These are phyloP conservation scores for Aureobasidium vineae DNA, from an alignment of 2,329 filamentous ascomycete species.

Conservation along the genomic window DNA sequence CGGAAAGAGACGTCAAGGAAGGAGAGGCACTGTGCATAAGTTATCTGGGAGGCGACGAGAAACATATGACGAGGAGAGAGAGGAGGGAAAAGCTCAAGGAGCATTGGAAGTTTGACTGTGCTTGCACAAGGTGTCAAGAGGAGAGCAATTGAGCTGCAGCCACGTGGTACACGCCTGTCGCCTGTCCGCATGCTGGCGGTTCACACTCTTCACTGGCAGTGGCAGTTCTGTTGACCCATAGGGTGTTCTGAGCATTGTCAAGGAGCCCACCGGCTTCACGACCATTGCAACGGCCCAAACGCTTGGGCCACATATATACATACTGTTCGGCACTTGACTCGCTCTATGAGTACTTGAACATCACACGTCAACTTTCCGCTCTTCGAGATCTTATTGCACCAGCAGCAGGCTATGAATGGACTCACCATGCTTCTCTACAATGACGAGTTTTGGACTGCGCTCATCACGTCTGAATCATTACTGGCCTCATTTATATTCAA, in stretches of 20 bases:
- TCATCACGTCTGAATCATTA: not conserved
- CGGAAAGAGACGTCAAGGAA: conserved; percentile 37
- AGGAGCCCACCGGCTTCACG: not conserved
- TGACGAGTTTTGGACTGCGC: not conserved
- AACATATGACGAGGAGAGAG: conserved; percentile 39
- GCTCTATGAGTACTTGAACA: not conserved
- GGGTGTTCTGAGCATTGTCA: not conserved
- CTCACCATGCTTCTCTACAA: not conserved
- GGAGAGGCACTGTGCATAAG: conserved; percentile 50
- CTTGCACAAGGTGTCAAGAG: conserved; percentile 42
- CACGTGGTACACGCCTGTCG: not conserved
- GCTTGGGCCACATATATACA: conserved; percentile 6
- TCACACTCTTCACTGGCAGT: not conserved
- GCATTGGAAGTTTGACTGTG: conserved; percentile 50
- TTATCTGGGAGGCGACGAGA: conserved; percentile 51
- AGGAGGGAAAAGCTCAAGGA: conserved; percentile 42
- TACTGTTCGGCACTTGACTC: not conserved
- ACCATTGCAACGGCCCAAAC: not conserved
- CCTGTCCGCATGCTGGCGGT: not conserved
- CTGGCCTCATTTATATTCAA: not conserved
- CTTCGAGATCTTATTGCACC: no score
- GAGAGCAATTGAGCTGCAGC: not conserved
- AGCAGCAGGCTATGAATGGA: not conserved
- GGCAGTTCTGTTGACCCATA: not conserved
- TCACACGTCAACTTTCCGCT: not conserved